Conservation (phyloP, 768 basidiomycete species). For the Naganishia randhawae region DNA sequence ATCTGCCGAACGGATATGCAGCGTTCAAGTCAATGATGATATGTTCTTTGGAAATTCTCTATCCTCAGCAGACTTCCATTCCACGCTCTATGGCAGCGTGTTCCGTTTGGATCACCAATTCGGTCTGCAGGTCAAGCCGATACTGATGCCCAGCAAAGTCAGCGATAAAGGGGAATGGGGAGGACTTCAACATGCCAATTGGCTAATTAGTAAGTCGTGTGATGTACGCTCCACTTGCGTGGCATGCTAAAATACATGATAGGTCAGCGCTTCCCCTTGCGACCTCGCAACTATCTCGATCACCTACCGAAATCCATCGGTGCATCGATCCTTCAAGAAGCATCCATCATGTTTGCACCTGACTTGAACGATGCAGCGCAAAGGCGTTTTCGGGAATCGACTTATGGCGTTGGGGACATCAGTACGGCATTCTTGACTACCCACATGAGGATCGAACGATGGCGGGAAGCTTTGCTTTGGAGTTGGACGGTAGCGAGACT, state of each 20-base stretch:
- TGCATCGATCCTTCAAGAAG: conserved; percentile 37
- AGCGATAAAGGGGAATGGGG: conserved; percentile 47
- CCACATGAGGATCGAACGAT: conserved; percentile 44
- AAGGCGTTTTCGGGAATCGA: conserved; percentile 40
- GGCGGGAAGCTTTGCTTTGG: conserved; percentile 49
- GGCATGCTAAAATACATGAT: not conserved
- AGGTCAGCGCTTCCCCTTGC: conserved; percentile 37
- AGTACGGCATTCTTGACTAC: conserved; percentile 43
- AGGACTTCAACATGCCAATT: conserved; percentile 43
- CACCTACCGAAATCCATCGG: conserved; percentile 45
- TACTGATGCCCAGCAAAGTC: conserved; percentile 27
- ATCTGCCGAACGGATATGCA: not conserved
- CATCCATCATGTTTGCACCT: conserved; percentile 38
- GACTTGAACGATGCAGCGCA: conserved; percentile 39
- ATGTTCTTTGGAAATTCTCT: conserved; percentile 45
- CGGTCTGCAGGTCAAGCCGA: conserved; percentile 36
- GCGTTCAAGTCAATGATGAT: conserved; percentile 46
- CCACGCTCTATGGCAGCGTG: conserved; percentile 42
- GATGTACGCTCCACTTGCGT: not conserved
- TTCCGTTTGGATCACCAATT: conserved; percentile 35
- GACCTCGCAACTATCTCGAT: conserved; percentile 39
- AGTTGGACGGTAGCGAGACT: conserved; percentile 42
- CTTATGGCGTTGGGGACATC: conserved; percentile 38
- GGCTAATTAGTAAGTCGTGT: conserved; percentile 33
- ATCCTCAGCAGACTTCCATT: conserved; percentile 41